Conservation (phyloP, 179 eudicot species). For the Spergularia azorica region DNA sequence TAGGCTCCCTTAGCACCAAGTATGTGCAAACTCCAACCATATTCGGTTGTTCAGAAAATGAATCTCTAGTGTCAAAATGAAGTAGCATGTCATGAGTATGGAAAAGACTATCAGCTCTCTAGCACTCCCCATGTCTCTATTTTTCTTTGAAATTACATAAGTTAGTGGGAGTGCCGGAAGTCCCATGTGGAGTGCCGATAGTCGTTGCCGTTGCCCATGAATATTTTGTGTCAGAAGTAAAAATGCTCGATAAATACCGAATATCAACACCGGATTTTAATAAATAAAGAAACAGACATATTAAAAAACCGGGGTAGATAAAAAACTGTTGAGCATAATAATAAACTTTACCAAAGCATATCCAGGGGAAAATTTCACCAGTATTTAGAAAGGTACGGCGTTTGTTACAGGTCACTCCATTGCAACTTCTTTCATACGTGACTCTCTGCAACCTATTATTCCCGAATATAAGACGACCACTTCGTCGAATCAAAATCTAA, state of each 20-base stretch:
- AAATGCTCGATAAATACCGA: neutral
- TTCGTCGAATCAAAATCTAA: slow-evolving; percentile 23
- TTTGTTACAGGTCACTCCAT: slow-evolving; percentile 17
- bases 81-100: neutral
- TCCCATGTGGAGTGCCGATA: too few species aligned
- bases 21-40: neutral
- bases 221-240: slow-evolving; percentile 24
- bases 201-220: too few species aligned
- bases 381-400: slow-evolving; percentile 8
- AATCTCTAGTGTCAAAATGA: neutral
- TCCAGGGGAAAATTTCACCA: slow-evolving; percentile 16
- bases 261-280: neutral
- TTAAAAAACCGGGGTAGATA: neutral
- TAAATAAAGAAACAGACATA: neutral
- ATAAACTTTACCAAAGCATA: slow-evolving; percentile 6
- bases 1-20: neutral
- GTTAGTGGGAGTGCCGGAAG: too few species aligned
- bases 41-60: neutral
- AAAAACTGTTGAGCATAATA: slow-evolving; percentile 9
- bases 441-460: slow-evolving; percentile 16
- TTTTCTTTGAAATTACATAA: slow-evolving; percentile 28
- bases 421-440: neutral
- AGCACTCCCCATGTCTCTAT: too few species aligned
- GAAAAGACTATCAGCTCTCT: too few species aligned
- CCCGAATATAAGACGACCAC: slow-evolving; percentile 11